Evolutionary conservation across 192 early-diverging fungal genomes (phyloP).

Genomic region (Umbelopsis vinacea): DNA sequence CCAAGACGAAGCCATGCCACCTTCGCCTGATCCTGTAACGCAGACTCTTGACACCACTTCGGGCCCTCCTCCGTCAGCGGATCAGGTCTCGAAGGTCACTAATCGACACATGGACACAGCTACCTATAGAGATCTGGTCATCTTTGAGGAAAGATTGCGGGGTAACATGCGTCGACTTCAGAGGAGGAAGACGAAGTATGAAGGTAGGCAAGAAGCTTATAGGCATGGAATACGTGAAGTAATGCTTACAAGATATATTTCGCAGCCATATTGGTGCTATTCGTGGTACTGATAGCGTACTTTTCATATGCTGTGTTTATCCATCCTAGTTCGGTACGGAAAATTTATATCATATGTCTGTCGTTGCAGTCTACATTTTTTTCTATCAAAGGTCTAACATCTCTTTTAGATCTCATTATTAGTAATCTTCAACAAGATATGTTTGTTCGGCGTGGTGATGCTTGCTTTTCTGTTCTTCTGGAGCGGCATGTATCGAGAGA

Average conservation of each 20-base stretch:
- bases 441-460: conserved; percentile 40
- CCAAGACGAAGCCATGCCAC: conserved; percentile 2
- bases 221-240: conserved; percentile 47
- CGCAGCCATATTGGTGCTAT: conserved; percentile 33
- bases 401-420: conserved; percentile 30
- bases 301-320: conserved; percentile 57
- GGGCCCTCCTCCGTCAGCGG: conserved; percentile 8
- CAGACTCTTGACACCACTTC: conserved; percentile 11
- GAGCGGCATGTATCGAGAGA: conserved; percentile 62
- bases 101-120: conserved; percentile 35
- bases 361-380: not conserved
- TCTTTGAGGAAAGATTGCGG: conserved; percentile 81
- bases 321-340: conserved; percentile 51
- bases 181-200: conserved; percentile 74
- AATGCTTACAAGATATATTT: not conserved
- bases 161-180: conserved; percentile 70
- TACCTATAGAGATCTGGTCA: conserved; percentile 74
- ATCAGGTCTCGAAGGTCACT: conserved; percentile 7
- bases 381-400: not conserved
- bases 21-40: conserved; percentile 6
- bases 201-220: conserved; percentile 46
- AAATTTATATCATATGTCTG: not conserved
- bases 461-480: conserved; percentile 55
- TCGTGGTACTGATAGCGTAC: conserved; percentile 46
- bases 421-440: conserved; percentile 45